These are phyloP conservation scores for Inonotus hispidus DNA, from an alignment of 1,284 basidiomycete genomes.

Conservation along the genomic window DNA sequence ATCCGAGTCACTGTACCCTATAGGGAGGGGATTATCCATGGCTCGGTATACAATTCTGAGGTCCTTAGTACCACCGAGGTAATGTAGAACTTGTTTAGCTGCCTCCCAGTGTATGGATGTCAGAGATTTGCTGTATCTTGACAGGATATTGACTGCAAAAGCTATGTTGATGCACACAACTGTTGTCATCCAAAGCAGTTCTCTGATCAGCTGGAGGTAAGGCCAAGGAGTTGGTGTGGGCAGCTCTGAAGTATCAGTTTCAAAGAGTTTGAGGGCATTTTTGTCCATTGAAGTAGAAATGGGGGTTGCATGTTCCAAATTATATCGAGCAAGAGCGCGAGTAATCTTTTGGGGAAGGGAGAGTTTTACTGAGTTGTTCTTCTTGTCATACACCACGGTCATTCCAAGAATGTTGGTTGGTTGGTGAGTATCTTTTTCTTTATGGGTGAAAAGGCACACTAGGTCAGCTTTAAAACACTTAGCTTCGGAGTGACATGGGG, in stretches of 20 bases:
- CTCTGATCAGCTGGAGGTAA: slow-evolving; percentile 24
- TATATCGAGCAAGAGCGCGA: slow-evolving; percentile 15
- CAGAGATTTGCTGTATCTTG: slow-evolving; percentile 26
- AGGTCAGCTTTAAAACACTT: slow-evolving; percentile 3
- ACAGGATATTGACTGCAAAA: slow-evolving; percentile 27
- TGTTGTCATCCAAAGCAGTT: slow-evolving; percentile 29
- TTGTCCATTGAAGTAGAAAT: slow-evolving; percentile 9
- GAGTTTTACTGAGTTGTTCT: not conserved
- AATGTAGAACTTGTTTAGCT: slow-evolving; percentile 28
- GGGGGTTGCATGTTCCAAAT: slow-evolving; percentile 5
- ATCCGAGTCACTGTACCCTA: slow-evolving; percentile 26
- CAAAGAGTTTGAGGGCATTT: slow-evolving; percentile 18
- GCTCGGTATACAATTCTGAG: slow-evolving; percentile 26
- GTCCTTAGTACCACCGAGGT: slow-evolving; percentile 29
- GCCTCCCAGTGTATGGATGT: slow-evolving; percentile 28
- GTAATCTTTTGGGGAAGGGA: slow-evolving; percentile 4
- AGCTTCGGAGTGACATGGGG: not conserved
- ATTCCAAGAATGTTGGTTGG: slow-evolving; percentile 19
- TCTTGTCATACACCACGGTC: not conserved
- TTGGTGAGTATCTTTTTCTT: too few species aligned
- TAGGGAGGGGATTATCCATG: not conserved
- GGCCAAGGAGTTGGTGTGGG: too few species aligned
- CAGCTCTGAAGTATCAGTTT: not conserved
- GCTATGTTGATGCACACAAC: slow-evolving; percentile 30
- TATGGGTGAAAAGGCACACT: not conserved